phyloP scores from a whole-genome alignment of 495 filamentous ascomycete species.

The Aeminium ludgeri region DNA sequence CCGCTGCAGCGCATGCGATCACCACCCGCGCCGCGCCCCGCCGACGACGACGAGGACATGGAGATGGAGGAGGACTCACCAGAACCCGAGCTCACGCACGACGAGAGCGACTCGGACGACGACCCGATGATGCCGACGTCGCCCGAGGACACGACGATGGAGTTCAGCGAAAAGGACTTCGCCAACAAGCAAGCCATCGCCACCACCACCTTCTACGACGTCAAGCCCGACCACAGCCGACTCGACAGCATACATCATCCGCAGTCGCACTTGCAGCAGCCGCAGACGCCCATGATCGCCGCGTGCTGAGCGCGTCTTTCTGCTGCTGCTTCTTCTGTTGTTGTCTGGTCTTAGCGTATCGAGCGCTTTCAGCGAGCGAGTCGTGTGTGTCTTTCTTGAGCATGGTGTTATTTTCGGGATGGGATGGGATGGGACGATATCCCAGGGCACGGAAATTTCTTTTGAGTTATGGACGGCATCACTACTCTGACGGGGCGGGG shows the following conservation, averaged over 20 bases:
- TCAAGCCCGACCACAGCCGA: slow-evolving; percentile 11
- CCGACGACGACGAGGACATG: slow-evolving; percentile 19
- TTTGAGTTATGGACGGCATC: not conserved
- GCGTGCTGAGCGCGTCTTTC: slow-evolving; percentile 1
- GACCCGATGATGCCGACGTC: slow-evolving; percentile 44
- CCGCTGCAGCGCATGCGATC: slow-evolving; percentile 23
- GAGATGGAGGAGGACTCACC: slow-evolving; percentile 10
- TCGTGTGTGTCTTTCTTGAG: not conserved
- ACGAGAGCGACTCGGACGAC: slow-evolving; percentile 18
- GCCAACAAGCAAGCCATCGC: slow-evolving; percentile 30
- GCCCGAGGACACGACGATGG: slow-evolving; percentile 45
- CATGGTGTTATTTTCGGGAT: not conserved
- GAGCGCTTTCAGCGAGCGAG: not conserved
- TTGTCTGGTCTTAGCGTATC: not conserved
- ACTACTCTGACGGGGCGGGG: too few relatives aligned
- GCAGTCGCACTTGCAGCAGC: slow-evolving; percentile 3
- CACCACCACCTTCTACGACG: slow-evolving; percentile 33
- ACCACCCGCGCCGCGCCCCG: slow-evolving; percentile 23
- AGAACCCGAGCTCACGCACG: slow-evolving; percentile 1
- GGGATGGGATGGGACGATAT: not conserved
- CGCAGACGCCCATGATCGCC: slow-evolving; percentile 6
- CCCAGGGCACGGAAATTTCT: not conserved
- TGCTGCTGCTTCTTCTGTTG: not conserved
- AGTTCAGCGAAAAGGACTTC: slow-evolving; percentile 51
- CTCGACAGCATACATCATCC: slow-evolving; percentile 11